Conservation (phyloP, 2,329 filamentous ascomycete species). For the Cladosporium sp. region DNA sequence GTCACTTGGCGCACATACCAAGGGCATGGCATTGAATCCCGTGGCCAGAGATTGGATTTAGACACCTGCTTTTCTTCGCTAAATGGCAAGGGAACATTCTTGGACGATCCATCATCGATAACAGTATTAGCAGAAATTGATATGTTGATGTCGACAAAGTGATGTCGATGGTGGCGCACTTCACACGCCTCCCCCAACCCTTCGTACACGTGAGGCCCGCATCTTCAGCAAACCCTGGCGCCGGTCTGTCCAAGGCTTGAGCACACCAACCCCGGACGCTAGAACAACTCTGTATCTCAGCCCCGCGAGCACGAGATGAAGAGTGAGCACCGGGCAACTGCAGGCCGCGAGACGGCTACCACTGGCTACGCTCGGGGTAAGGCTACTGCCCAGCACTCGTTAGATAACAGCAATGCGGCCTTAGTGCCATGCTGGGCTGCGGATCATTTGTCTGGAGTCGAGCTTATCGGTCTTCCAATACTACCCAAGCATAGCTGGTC, state of each 20-base stretch:
- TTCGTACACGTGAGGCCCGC: background rate
- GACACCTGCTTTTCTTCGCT: background rate
- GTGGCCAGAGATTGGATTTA: background rate
- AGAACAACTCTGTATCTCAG: background rate
- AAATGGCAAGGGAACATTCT: background rate
- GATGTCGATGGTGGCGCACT: conserved; percentile 5
- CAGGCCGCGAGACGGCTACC: conserved; percentile 4
- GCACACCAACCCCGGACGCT: conserved; percentile 3
- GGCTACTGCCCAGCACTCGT: conserved; percentile 8
- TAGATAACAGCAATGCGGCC: conserved; percentile 8
- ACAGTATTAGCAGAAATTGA: background rate
- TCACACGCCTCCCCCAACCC: background rate
- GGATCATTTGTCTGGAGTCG: background rate
- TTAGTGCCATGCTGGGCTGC: background rate
- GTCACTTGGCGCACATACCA: conserved; percentile 15
- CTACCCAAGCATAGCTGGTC: background rate
- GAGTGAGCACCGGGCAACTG: background rate
- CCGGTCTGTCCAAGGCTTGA: conserved; percentile 6
- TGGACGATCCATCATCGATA: background rate
- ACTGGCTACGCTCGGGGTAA: conserved; percentile 17
- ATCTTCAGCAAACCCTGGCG: conserved; percentile 2
- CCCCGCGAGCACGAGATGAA: background rate
- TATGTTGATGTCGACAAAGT: background rate
- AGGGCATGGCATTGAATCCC: conserved; percentile 8
- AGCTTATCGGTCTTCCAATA: background rate